Base-by-base conservation (phyloP, 495 filamentous ascomycete genomes). In the Letharia lupina region DNA sequence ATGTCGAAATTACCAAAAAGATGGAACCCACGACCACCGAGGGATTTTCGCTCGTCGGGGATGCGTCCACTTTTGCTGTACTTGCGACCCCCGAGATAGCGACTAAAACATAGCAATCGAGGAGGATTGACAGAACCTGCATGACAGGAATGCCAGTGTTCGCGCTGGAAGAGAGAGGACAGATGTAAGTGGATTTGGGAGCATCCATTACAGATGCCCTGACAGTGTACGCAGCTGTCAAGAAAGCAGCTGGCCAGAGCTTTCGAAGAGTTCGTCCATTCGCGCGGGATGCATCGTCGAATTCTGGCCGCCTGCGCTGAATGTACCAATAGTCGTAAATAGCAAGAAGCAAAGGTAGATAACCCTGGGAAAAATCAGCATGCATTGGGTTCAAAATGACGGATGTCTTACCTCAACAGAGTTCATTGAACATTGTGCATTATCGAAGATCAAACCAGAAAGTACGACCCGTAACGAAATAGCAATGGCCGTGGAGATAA, bases 171-270 rank as follows among this genome's bases (percentile, higher is more conserved):
- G 72, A 66, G 11, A 75, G 70, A 28, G 80, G 75, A 67, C 81
- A 83, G 39, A 83, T 79, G 64, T 79, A 81, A 2, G 77, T 81
- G 18, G 81, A 82, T 23, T 71, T 73, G 28, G 68, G 71, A 35
- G 74, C 76, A 35, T 65, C 64, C 1, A 69, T 62, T 9, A 77
- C 72, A 1, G 70, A 72, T 13, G 71, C 66, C 42, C 71, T 69
- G 41, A 75, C 50, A 39, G 70, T 65, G 1, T 77, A 77, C 23
- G 74, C 74, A 16, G 72, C 42, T 28, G 71, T 69, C 12, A 83
- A 66, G 23, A 80, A 71, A 4, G 64, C 35, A 7, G 76, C 73
- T 4, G 77, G 73, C 61, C 78, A 69, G 12, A 81, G 39, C 39
- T 78, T 73, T 70, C 9, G 65, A 47, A 41, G 39, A 12, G 3